Conservation (phyloP, 371 early-diverging fungal species). For the Circinella umbellata region DNA sequence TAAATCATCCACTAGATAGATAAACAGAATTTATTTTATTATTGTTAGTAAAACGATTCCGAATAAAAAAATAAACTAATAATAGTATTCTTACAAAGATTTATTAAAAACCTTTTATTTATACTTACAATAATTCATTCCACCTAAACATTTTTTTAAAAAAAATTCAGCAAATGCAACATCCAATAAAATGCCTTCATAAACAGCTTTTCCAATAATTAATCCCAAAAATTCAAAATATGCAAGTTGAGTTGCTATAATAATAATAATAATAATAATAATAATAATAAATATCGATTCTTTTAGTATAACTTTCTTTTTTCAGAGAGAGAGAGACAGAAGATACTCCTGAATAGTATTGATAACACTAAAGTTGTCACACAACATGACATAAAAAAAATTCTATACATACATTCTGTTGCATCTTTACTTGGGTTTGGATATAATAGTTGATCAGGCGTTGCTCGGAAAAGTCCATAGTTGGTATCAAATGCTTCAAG, state of each 20-base stretch:
- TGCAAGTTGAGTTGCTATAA: constrained; percentile 60
- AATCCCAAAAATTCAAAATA: constrained; percentile 89
- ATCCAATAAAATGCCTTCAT: constrained; percentile 93
- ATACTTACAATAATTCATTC: constrained; percentile 66
- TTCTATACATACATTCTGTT: constrained; percentile 43
- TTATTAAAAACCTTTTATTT: too few species aligned
- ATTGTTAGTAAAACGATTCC: too few species aligned
- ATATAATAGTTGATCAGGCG: constrained; percentile 78
- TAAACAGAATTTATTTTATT: too few species aligned
- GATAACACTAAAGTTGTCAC: neutral
- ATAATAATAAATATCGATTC: neutral
- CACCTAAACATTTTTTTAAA: constrained; percentile 85
- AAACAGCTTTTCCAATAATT: constrained; percentile 93
- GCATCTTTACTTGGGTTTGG: constrained; percentile 77
- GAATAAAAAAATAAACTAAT: too few species aligned
- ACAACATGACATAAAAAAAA: neutral
- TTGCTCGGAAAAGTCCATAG: constrained; percentile 79
- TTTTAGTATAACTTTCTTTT: too few species aligned
- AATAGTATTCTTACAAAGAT: too few species aligned
- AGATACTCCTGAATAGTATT: neutral
- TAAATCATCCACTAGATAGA: constrained; percentile 79
- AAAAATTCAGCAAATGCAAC: constrained; percentile 93
- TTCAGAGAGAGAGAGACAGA: too few species aligned
- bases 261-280: constrained; percentile 1
- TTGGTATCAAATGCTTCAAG: constrained; percentile 84